Evolutionary conservation across 2,329 filamentous ascomycete genomes (phyloP).

Genomic region (Aspergillus sp.): DNA sequence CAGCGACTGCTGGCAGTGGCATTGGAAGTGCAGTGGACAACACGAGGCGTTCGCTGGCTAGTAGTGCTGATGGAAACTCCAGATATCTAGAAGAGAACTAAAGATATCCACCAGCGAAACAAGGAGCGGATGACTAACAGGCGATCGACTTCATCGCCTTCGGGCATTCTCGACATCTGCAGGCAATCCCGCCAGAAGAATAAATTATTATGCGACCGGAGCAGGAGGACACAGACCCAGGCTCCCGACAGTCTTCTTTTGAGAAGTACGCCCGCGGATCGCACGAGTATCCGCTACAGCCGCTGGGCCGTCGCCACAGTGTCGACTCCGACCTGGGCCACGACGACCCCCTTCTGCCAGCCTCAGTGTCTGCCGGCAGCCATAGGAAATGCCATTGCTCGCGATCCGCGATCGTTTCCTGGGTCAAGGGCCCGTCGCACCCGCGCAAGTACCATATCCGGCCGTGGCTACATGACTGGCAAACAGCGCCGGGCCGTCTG

Average conservation of each 20-base stretch:
- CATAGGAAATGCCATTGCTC: slow-evolving; percentile 15
- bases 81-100: too few species aligned
- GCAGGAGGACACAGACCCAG: background rate
- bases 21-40: too few species aligned
- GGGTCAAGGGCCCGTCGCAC: slow-evolving; percentile 23
- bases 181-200: too few species aligned
- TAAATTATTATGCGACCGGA: background rate
- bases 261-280: slow-evolving; percentile 2
- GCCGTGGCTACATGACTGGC: slow-evolving; percentile 23
- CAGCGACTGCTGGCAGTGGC: too few species aligned
- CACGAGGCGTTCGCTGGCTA: too few species aligned
- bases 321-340: slow-evolving; percentile 10
- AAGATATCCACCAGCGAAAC: too few species aligned
- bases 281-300: slow-evolving; percentile 4
- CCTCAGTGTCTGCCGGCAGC: slow-evolving; percentile 4
- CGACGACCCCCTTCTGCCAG: slow-evolving; percentile 13
- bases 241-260: slow-evolving; percentile 1
- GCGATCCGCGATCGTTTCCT: slow-evolving; percentile 13
- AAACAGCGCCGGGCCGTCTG: slow-evolving; percentile 24
- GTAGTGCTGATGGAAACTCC: too few species aligned
- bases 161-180: too few species aligned
- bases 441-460: slow-evolving; percentile 25
- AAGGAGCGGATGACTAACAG: too few species aligned
- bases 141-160: too few species aligned
- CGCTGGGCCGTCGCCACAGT: slow-evolving; percentile 8